These are phyloP conservation scores for Claviceps monticola DNA, from an alignment of 2,329 filamentous ascomycete species.

Conservation along the genomic window DNA sequence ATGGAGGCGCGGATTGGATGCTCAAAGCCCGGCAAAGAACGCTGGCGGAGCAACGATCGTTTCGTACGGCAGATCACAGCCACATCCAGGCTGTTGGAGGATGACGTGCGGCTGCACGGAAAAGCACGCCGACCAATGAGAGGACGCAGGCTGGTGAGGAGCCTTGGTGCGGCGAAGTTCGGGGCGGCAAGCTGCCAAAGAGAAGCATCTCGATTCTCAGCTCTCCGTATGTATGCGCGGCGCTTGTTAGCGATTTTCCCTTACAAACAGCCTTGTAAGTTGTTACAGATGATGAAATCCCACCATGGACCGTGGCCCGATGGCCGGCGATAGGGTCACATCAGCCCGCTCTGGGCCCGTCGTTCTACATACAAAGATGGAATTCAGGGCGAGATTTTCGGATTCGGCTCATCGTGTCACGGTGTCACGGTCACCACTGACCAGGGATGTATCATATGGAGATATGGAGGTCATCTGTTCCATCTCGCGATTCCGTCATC, in stretches of 20 bases:
- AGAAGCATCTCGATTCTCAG: neutral
- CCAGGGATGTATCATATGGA: neutral
- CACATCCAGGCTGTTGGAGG: too few relatives aligned
- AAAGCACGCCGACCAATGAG: neutral
- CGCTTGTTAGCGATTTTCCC: neutral
- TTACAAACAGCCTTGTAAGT: neutral
- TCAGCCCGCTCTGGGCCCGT: neutral
- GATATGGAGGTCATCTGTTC: neutral
- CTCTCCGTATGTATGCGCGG: neutral
- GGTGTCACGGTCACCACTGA: neutral
- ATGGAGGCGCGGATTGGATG: neutral
- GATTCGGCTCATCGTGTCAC: neutral
- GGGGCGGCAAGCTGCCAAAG: too few relatives aligned
- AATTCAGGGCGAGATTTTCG: neutral
- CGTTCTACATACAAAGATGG: neutral
- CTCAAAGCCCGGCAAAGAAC: too few relatives aligned
- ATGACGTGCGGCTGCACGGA: conserved; percentile 1
- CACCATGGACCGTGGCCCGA: neutral
- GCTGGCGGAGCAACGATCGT: neutral
- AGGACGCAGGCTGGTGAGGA: neutral
- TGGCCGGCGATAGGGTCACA: neutral
- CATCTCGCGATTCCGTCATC: too few relatives aligned
- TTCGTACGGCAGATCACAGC: too few relatives aligned
- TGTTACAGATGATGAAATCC: too few relatives aligned
- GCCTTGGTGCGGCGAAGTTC: neutral